A percentile compares a stretch with the other conserved stretches of the same genome.
phyloP scores from a whole-genome alignment of 1,139 yeast species.

The Hansenula sp. region DNA sequence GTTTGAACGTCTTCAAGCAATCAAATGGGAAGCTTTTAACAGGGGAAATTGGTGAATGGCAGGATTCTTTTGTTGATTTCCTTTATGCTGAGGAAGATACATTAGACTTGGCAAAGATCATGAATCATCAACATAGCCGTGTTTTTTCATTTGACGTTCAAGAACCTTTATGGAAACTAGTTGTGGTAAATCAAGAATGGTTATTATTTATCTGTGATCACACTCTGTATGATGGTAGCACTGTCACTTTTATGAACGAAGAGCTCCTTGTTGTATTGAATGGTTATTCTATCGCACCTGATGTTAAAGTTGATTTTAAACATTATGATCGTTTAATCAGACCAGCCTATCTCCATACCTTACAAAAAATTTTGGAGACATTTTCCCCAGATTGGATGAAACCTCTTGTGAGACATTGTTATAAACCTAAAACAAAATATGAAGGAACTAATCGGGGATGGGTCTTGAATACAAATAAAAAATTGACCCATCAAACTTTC shows the following conservation, averaged over 20 bases:
- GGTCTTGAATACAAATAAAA: background rate
- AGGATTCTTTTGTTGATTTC: background rate
- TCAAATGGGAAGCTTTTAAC: background rate
- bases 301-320: background rate
- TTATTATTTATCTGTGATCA: constrained; percentile 1
- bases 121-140: background rate
- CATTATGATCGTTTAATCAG: background rate
- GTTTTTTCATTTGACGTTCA: background rate
- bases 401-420: background rate
- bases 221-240: constrained; percentile 2
- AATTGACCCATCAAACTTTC: background rate
- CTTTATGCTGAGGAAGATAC: background rate
- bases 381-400: background rate
- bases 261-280: background rate
- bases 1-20: background rate
- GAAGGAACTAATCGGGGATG: background rate
- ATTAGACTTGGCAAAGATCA: background rate
- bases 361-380: background rate
- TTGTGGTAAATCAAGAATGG: background rate
- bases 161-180: background rate
- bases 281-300: background rate
- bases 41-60: background rate
- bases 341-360: background rate
- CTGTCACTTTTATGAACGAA: constrained; percentile 1
- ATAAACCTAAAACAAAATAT: background rate